A percentile compares a stretch with the other conserved stretches of the same genome.
Evolutionary conservation across 1,284 basidiomycete genomes (phyloP).

Genomic region (Sanghuangporus sanghuang): DNA sequence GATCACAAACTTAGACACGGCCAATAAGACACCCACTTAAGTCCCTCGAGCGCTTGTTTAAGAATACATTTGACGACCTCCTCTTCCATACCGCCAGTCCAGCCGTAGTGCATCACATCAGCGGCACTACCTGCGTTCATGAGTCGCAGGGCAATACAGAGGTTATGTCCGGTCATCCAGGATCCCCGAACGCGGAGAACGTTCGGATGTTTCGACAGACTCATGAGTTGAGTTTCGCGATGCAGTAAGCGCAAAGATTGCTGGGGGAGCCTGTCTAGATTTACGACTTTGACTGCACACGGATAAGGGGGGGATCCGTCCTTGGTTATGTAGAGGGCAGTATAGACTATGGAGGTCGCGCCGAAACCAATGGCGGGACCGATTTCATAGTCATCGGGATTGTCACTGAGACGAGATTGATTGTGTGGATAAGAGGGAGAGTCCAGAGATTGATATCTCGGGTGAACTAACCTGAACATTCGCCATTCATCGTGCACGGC

Average conservation of each 20-base stretch:
- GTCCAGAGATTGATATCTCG: background rate
- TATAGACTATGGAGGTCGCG: constrained; percentile 82
- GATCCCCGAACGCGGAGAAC: constrained; percentile 85
- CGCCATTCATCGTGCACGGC: constrained; percentile 85
- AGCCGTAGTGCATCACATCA: constrained; percentile 81
- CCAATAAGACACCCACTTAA: constrained; percentile 53
- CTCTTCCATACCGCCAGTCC: constrained; percentile 84
- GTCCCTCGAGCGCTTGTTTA: constrained; percentile 76
- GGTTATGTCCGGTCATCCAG: constrained; percentile 80
- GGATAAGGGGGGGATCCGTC: constrained; percentile 38
- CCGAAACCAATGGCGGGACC: constrained; percentile 79
- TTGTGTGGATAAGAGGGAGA: background rate
- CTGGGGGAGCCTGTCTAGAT: constrained; percentile 73
- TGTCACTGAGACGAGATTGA: constrained; percentile 43
- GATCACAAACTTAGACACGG: constrained; percentile 4
- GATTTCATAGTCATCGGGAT: constrained; percentile 64
- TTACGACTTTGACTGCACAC: constrained; percentile 84
- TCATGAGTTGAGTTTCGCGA: constrained; percentile 88
- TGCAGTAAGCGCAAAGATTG: constrained; percentile 65
- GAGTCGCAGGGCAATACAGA: constrained; percentile 82
- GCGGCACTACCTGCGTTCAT: constrained; percentile 87
- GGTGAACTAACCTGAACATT: constrained; percentile 58
- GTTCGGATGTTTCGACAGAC: constrained; percentile 89
- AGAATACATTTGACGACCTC: constrained; percentile 80
- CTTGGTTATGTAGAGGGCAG: constrained; percentile 58